phyloP scores from a whole-genome alignment of 768 basidiomycete genomes.

The Amanita rimosa region DNA sequence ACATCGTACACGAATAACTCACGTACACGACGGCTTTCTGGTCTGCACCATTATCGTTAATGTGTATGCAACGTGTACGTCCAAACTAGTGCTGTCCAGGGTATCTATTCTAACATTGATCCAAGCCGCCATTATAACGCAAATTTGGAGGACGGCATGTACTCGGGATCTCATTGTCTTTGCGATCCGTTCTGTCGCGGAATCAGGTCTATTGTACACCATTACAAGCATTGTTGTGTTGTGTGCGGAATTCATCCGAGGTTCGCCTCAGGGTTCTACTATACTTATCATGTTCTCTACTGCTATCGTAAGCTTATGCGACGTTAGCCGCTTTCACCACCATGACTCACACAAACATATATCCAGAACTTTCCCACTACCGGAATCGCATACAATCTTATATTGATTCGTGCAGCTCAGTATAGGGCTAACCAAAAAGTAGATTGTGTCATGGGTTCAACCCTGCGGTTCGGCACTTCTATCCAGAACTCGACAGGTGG shows the following conservation, averaged over 20 bases:
- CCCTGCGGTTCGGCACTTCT: too few species aligned
- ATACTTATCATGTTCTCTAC: background rate
- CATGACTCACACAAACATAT: background rate
- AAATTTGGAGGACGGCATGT: background rate
- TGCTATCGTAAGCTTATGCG: background rate
- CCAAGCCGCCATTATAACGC: background rate
- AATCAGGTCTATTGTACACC: slow-evolving; percentile 4
- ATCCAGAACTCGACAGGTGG: too few species aligned
- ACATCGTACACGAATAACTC: background rate
- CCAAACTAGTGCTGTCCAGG: background rate
- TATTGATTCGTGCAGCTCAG: slow-evolving; percentile 1
- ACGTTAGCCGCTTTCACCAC: background rate
- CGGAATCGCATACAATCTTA: slow-evolving; percentile 5
- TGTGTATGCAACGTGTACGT: slow-evolving; percentile 5
- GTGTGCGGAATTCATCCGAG: background rate
- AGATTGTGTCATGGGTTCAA: too few species aligned
- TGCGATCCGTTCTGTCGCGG: background rate
- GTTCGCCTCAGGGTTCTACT: background rate
- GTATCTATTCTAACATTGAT: background rate
- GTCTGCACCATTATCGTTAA: background rate
- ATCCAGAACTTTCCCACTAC: background rate
- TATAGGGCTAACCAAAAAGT: background rate
- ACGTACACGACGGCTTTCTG: background rate
- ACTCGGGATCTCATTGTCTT: background rate
- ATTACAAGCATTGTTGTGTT: background rate